phyloP scores from a whole-genome alignment of 116 monocot species.

The Iris pallida region DNA sequence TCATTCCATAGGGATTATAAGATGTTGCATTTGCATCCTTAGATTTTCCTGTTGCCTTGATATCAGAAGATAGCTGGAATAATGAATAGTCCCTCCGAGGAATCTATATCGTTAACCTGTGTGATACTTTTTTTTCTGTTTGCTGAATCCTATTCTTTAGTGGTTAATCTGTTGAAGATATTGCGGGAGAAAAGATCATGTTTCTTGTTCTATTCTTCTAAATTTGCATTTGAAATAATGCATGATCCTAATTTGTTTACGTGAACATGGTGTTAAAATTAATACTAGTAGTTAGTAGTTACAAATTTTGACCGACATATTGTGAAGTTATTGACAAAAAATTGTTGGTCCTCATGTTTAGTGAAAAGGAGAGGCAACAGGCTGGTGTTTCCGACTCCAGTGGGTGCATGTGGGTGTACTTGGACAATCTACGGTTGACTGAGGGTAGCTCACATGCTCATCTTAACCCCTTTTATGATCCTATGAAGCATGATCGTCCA shows the following conservation, averaged over 20 bases:
- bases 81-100: not conserved
- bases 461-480: slow-evolving; percentile 76
- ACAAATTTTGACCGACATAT: not conserved
- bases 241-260: not conserved
- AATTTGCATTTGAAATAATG: not conserved
- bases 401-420: slow-evolving; percentile 88
- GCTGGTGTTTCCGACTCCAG: slow-evolving; percentile 39
- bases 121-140: not conserved
- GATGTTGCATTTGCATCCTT: no score
- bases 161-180: not conserved
- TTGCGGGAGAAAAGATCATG: not conserved
- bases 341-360: slow-evolving; percentile 20
- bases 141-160: not conserved
- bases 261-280: not conserved
- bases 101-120: not conserved
- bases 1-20: no score
- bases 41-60: not conserved
- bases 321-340: not conserved
- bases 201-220: slow-evolving; percentile 1
- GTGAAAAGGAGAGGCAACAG: slow-evolving; percentile 94
- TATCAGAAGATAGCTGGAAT: not conserved
- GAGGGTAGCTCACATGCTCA: slow-evolving; percentile 67
- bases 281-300: not conserved
- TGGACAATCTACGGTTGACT: slow-evolving; percentile 42
- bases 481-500: slow-evolving; percentile 37